A percentile compares a stretch with the other conserved stretches of the same genome.
These are phyloP conservation scores for Lunularia cruciata DNA, from an alignment of 225 moss, liverwort and hornwort species.

Conservation along the genomic window DNA sequence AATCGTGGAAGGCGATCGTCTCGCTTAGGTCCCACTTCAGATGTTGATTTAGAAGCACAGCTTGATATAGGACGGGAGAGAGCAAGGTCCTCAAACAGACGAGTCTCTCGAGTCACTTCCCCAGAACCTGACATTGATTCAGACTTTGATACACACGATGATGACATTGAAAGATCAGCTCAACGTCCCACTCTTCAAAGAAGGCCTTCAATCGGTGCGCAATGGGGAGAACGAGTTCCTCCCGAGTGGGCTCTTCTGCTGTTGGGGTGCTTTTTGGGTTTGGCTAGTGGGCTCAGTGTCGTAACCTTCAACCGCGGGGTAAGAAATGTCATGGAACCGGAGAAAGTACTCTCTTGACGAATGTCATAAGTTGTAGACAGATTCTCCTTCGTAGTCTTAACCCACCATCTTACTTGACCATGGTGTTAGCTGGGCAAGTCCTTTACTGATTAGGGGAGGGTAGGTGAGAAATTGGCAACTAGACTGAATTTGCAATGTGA, in stretches of 20 bases:
- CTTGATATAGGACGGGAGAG: constrained; percentile 27
- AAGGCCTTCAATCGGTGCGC: constrained; percentile 58
- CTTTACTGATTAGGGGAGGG: too few species aligned
- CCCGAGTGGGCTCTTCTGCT: constrained; percentile 96
- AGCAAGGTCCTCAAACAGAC: constrained; percentile 35
- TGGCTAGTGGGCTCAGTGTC: constrained; percentile 87
- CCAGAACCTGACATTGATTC: constrained; percentile 38
- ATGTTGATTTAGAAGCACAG: constrained; percentile 33
- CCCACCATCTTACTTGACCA: too few species aligned
- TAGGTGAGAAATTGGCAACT: too few species aligned
- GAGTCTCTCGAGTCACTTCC: constrained; percentile 35
- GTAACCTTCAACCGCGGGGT: constrained; percentile 90
- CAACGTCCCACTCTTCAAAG: constrained; percentile 38
- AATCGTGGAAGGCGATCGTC: constrained; percentile 30
- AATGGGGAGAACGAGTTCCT: constrained; percentile 65
- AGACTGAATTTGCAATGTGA: too few species aligned
- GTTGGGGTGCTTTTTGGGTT: constrained; percentile 80
- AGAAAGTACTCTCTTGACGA: too few species aligned
- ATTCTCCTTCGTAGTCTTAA: too few species aligned
- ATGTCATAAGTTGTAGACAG: too few species aligned
- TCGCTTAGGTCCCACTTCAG: constrained; percentile 23
- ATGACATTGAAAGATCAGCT: constrained; percentile 26
- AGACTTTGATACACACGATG: constrained; percentile 30
- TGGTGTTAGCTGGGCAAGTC: too few species aligned
- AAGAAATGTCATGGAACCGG: too few species aligned